Percentiles rank a stretch among this genome's conserved stretches.
phyloP scores from a whole-genome alignment of 306 rosid species.

The Prunus davidiana region DNA sequence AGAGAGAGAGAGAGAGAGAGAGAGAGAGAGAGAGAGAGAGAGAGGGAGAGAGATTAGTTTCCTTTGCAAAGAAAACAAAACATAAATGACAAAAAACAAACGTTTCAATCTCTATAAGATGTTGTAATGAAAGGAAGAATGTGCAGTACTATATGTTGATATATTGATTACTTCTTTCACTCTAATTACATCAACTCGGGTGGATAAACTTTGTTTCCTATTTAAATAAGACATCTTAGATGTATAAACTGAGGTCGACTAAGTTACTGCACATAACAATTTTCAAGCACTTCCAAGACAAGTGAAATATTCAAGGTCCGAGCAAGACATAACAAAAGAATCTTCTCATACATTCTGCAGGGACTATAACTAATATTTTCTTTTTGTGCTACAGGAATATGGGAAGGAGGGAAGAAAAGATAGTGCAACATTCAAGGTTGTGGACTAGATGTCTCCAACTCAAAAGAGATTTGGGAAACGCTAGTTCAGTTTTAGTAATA shows the following conservation, averaged over 20 bases:
- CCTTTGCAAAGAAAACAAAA: neutral
- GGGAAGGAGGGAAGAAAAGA: neutral
- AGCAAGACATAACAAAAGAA: neutral
- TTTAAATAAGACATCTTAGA: neutral
- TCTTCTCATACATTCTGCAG: neutral
- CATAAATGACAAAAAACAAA: neutral
- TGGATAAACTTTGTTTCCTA: too few species aligned
- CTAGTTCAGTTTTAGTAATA: neutral
- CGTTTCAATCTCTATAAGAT: neutral
- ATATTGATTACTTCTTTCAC: neutral
- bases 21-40: neutral
- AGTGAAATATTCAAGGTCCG: neutral
- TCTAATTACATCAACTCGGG: too few species aligned
- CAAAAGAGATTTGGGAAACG: neutral
- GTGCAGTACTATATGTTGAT: neutral
- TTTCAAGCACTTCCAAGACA: neutral
- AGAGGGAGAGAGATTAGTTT: slow-evolving; percentile 2
- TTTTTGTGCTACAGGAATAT: neutral
- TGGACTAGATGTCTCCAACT: neutral
- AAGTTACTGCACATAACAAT: neutral
- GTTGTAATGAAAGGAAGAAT: neutral
- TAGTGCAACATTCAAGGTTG: neutral
- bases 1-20: neutral
- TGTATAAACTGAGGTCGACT: neutral
- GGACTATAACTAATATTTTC: neutral